Conservation (phyloP, 257 asterid genomes). For the Sherardia arvensis region DNA sequence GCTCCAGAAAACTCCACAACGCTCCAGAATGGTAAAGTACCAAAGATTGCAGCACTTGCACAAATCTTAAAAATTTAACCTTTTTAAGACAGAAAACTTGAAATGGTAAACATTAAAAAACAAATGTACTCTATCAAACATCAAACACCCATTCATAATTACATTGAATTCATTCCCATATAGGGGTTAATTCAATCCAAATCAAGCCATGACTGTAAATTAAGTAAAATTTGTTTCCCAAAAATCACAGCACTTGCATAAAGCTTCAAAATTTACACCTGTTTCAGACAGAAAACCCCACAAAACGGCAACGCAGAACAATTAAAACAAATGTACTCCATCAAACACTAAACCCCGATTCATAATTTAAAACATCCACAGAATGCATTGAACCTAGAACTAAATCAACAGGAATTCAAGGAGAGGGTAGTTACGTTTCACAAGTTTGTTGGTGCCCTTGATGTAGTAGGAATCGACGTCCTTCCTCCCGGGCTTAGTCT, state of each 20-base stretch:
- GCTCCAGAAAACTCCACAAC: too few species aligned
- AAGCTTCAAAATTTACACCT: background rate
- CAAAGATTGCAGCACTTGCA: too few species aligned
- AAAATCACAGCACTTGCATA: background rate
- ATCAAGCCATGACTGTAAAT: background rate
- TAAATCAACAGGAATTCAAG: background rate
- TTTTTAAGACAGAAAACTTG: too few species aligned
- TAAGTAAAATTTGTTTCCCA: background rate
- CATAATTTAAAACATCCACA: background rate
- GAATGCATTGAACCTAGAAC: background rate
- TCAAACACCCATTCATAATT: too few species aligned
- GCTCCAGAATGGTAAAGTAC: too few species aligned
- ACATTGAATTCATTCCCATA: too few species aligned
- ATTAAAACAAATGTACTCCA: background rate
- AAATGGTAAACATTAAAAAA: too few species aligned
- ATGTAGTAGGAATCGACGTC: slow-evolving; percentile 80
- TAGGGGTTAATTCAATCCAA: too few species aligned
- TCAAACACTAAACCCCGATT: background rate
- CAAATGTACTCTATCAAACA: too few species aligned
- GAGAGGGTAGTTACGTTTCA: slow-evolving; percentile 38
- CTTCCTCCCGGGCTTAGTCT: slow-evolving; percentile 94
- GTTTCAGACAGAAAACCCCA: background rate
- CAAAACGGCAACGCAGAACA: background rate
- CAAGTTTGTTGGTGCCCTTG: slow-evolving; percentile 87
- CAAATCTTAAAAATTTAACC: too few species aligned